A percentile compares a stretch with the other conserved stretches of the same genome.
phyloP scores from a whole-genome alignment of 73 alveolate genomes.

The Paramecium bursaria region DNA sequence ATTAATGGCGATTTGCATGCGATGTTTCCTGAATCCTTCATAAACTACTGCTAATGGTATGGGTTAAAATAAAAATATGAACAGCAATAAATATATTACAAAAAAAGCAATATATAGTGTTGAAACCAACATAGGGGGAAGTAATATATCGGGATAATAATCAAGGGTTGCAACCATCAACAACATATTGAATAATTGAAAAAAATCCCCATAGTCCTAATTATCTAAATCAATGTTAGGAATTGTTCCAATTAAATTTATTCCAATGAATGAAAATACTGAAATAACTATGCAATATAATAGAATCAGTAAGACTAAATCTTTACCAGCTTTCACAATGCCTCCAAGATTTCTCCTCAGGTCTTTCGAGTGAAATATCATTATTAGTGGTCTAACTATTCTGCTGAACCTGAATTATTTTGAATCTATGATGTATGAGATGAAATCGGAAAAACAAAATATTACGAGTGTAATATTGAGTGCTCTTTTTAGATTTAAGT shows the following conservation, averaged over 20 bases:
- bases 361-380: slow-evolving; percentile 55
- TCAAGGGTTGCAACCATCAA: slow-evolving; percentile 60
- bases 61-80: slow-evolving; percentile 55
- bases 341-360: slow-evolving; percentile 66
- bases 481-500: slow-evolving; percentile 16
- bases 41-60: slow-evolving; percentile 69
- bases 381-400: slow-evolving; percentile 58
- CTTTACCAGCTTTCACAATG: slow-evolving; percentile 46
- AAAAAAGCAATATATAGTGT: slow-evolving; percentile 44
- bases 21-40: slow-evolving; percentile 67
- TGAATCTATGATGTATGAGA: neutral
- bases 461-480: neutral
- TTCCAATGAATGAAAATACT: slow-evolving; percentile 54
- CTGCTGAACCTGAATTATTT: slow-evolving; percentile 54
- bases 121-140: slow-evolving; percentile 56
- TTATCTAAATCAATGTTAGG: slow-evolving; percentile 44
- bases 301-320: slow-evolving; percentile 22
- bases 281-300: slow-evolving; percentile 57
- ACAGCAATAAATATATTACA: slow-evolving; percentile 35
- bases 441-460: slow-evolving; percentile 43
- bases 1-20: slow-evolving; percentile 43
- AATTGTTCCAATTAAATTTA: slow-evolving; percentile 55
- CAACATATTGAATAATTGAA: slow-evolving; percentile 27
- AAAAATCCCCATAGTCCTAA: slow-evolving; percentile 66
- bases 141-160: slow-evolving; percentile 62